Evolutionary conservation across 2,329 filamentous ascomycete genomes (phyloP), one percentile per base, ranked within the genome.

Genomic region (Fulvia fulva): DNA sequence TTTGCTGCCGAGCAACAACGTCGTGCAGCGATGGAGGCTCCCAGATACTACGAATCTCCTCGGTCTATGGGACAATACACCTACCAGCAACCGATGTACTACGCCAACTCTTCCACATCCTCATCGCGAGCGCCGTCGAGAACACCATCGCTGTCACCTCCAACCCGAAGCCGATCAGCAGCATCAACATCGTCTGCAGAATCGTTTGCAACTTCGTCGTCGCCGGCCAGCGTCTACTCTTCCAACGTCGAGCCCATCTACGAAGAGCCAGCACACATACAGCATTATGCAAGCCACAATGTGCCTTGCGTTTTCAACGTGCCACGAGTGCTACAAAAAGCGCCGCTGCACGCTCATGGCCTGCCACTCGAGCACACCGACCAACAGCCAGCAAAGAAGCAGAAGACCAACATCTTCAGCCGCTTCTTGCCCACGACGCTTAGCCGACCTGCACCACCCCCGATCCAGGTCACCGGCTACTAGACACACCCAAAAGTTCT

Each of bases 111-210:
- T 1, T 67, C 63, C 16, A 58, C 25, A 55, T 60, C 63, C 41
- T 70, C 69, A 12, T 74, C 70, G 25, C 63, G 71, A 25, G 72
- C 71, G 12, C 66, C 75, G 28, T 80, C 77, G n/a, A 73, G 78
- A 62, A 79, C 77, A 22, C 78, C 78, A 53, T 80, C 78, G 37
- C 72, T 80, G 28, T 80, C 78, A 32, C 78, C 78, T 60, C 76
- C 78, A 8, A 76, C 75, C 23, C 72, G 73, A 58, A 74, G 72
- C 66, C 65, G 67, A 51, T 73, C 73, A 6, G 66, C 70, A 28
- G 69, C 70, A 16, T 74, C 73, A 11, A 63, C 65, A 56, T 70
- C 68, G 11, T 74, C 71, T 6, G 67, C 65, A 51, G 70, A 71
- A 32, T 72, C 71, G 1, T 68, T 67, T 53, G 58, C 60, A 43